These are phyloP conservation scores for Trichoderma parareesei DNA, from an alignment of 495 filamentous ascomycete genomes.

Conservation along the genomic window DNA sequence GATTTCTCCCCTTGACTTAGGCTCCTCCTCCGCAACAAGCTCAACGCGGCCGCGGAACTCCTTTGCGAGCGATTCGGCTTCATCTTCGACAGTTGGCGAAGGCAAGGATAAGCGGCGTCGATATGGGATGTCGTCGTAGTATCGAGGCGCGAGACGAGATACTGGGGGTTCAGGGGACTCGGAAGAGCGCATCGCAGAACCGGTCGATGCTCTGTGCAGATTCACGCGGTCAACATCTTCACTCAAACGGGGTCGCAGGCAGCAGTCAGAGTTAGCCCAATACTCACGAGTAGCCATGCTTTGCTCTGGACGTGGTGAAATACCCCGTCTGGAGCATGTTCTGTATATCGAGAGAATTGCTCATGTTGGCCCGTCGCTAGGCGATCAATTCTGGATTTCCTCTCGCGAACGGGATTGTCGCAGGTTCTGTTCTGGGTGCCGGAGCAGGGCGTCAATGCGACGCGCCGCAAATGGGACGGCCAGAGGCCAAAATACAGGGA, in stretches of 20 bases:
- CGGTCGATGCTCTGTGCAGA: background rate
- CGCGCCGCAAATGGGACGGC: background rate
- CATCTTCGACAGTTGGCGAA: constrained; percentile 38
- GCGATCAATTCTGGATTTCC: background rate
- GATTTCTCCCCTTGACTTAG: constrained; percentile 32
- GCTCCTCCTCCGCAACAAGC: constrained; percentile 29
- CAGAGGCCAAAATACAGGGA: background rate
- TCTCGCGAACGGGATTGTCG: background rate
- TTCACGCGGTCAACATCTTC: background rate
- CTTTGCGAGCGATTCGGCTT: constrained; percentile 35
- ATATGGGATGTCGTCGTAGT: background rate
- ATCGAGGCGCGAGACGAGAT: constrained; percentile 8
- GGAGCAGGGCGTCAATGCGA: background rate
- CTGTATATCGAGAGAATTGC: constrained; percentile 8
- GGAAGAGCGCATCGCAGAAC: background rate
- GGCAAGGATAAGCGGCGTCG: constrained; percentile 25
- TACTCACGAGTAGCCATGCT: constrained; percentile 3
- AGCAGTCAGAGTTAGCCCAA: background rate
- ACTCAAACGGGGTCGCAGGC: background rate
- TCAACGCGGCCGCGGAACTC: constrained; percentile 26
- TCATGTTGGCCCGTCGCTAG: background rate
- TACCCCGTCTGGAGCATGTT: constrained; percentile 11
- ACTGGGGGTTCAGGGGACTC: background rate
- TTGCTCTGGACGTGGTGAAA: constrained; percentile 11
- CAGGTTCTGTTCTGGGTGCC: background rate